phyloP scores from a whole-genome alignment of 257 asterid genomes.

The Buddleja alternifolia region DNA sequence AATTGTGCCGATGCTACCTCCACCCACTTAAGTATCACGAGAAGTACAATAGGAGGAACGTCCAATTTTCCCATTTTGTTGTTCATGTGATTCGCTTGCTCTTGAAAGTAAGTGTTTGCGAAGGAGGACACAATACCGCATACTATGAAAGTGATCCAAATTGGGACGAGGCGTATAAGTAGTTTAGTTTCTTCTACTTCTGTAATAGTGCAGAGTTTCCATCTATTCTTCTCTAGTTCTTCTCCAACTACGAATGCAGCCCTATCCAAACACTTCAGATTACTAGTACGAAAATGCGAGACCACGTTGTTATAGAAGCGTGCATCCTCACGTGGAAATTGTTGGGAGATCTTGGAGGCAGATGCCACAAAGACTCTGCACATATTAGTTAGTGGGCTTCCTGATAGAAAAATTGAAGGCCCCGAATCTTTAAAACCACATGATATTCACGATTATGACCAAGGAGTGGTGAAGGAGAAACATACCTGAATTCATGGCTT shows the following conservation, averaged over 20 bases:
- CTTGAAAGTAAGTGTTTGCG: slow-evolving; percentile 27
- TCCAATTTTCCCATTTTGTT: neutral
- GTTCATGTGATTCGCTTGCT: slow-evolving; percentile 19
- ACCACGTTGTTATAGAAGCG: neutral
- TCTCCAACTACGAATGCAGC: slow-evolving; percentile 9
- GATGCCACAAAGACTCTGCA: too few species aligned
- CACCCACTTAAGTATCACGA: too few species aligned
- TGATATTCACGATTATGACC: too few species aligned
- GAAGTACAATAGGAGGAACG: too few species aligned
- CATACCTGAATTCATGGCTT: too few species aligned
- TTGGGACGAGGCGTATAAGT: neutral
- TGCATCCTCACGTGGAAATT: neutral
- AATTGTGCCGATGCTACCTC: too few species aligned
- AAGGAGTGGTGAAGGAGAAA: too few species aligned
- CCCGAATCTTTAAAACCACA: neutral
- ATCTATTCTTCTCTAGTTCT: neutral
- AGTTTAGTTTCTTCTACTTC: slow-evolving; percentile 35
- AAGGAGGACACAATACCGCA: slow-evolving; percentile 20
- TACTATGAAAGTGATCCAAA: slow-evolving; percentile 20
- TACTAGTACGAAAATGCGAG: neutral
- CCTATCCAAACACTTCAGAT: slow-evolving; percentile 21
- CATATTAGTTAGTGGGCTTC: too few species aligned
- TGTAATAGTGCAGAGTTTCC: slow-evolving; percentile 20
- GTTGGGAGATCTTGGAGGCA: neutral
- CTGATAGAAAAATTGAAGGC: neutral